Base-by-base conservation (phyloP, 2,329 filamentous ascomycete genomes). In the Pseudocercospora fuligena region DNA sequence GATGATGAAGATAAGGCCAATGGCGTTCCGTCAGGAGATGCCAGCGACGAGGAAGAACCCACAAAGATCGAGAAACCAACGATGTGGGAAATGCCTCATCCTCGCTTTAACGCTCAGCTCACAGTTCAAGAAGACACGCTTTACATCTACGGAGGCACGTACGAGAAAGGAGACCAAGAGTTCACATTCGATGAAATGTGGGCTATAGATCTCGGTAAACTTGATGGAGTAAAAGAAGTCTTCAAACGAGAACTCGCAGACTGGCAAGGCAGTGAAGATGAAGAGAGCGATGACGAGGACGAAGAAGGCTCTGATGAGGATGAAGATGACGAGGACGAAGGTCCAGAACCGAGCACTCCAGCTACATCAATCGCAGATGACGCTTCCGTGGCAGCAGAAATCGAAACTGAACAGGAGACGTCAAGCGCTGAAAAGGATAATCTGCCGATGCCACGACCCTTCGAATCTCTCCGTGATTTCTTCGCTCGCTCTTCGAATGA, bases 171-270 rank as follows among this genome's bases (percentile, higher is more conserved):
- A 19, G 95, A 99, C 74, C 87, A 92, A 23, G 95, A 99, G 79
- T 97, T 92, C 75, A 98, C 94, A 0, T 97, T 98, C 79, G 94
- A 97, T 73, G 95, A 99, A 74, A 84, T 99, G 79, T 96, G 96
- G 80, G 90, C 93, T 1, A 89, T 98, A 66, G 93, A 99, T 75
- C 84, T 99, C n/a, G 94, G 91, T 66, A 97, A 97, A 79, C 85
- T 99, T 67, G 93, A 98, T 73, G 95, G 95, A 3, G 94, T 95
- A 70, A 94, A 93, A 77, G 91, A 97, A 80, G 87, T 98, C 57
- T 98, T 94, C 82, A 92, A 86, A 77, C 86, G 92, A 61, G 91
- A 96, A 72, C 89, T 94, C 72, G 88, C 93, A 75, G 93, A 97
- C 78, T 97, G 94, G 93, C 89, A 91, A 60, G 80, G 79, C 63